Percentiles rank a stretch among this genome's conserved stretches.
Conservation (phyloP, 75 land plant species). For the Pseudotsuga menziesii region DNA sequence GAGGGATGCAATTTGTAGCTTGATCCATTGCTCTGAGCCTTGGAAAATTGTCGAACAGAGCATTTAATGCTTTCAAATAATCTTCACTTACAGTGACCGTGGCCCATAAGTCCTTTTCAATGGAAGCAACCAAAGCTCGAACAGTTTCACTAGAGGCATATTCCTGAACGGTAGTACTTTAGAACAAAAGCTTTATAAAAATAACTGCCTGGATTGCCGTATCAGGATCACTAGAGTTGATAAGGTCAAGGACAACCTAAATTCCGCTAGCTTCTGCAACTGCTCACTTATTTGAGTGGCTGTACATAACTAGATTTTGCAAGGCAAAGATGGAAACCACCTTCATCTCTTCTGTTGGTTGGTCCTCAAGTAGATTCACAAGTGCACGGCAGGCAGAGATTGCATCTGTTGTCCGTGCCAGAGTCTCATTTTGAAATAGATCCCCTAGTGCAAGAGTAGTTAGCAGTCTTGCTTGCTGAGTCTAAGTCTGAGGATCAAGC, state of each 20-base stretch:
- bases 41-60: too few species aligned
- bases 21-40: too few species aligned
- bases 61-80: too few species aligned
- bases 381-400: slow-evolving; percentile 93
- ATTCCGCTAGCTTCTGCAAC: slow-evolving; percentile 99
- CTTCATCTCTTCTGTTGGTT: slow-evolving; percentile 98
- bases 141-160: slow-evolving; percentile 97
- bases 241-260: slow-evolving; percentile 85
- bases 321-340: slow-evolving; percentile 92
- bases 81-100: too few species aligned
- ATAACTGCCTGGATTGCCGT: slow-evolving; percentile 89
- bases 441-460: slow-evolving; percentile 91
- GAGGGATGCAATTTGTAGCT: too few species aligned
- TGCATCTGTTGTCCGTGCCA: slow-evolving; percentile 81
- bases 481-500: slow-evolving; percentile 90
- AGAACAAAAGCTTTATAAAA: slow-evolving; percentile 79
- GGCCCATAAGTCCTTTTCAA: too few species aligned
- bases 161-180: slow-evolving; percentile 93
- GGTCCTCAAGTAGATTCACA: slow-evolving; percentile 94
- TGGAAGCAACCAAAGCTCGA: slow-evolving; percentile 54
- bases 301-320: slow-evolving; percentile 93
- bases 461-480: slow-evolving; percentile 80
- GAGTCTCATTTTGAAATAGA: slow-evolving; percentile 88
- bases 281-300: slow-evolving; percentile 94
- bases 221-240: slow-evolving; percentile 72